phyloP scores from a whole-genome alignment of 805 yeast species.

The Kregervanrija pseudodelftensis region DNA sequence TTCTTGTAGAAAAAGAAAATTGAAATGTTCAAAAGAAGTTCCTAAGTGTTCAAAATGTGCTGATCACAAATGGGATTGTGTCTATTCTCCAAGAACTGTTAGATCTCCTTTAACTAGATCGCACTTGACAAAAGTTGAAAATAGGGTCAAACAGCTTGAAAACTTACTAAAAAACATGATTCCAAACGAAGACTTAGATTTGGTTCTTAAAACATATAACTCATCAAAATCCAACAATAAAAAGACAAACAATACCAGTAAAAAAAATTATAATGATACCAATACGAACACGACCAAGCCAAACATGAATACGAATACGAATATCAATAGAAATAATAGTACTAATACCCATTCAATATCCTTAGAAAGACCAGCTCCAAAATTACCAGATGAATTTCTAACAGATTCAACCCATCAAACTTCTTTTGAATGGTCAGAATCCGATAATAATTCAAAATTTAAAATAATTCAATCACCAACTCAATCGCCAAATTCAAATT shows the following conservation, averaged over 20 bases:
- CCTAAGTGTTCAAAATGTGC: constrained; percentile 75
- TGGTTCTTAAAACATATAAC: neutral
- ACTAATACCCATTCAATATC: neutral
- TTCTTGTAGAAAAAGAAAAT: constrained; percentile 72
- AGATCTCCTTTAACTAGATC: constrained; percentile 80
- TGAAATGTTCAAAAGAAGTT: constrained; percentile 70
- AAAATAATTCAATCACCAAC: too few species aligned
- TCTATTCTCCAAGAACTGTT: constrained; percentile 70
- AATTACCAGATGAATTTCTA: constrained; percentile 10
- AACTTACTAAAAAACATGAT: constrained; percentile 33
- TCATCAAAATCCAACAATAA: constrained; percentile 10
- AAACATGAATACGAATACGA: constrained; percentile 1
- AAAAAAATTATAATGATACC: neutral
- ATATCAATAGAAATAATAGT: neutral
- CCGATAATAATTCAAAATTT: constrained; percentile 1
- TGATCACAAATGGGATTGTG: constrained; percentile 65
- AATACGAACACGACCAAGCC: constrained; percentile 3
- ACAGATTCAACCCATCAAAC: constrained; percentile 9
- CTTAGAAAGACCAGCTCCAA: constrained; percentile 2
- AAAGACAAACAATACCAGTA: constrained; percentile 2
- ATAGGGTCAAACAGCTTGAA: constrained; percentile 42
- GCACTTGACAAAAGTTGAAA: constrained; percentile 71
- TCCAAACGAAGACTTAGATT: constrained; percentile 27
- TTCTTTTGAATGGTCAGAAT: constrained; percentile 13
- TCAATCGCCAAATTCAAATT: neutral